Evolutionary conservation across 108 stramenopile genomes (phyloP), one percentile per base, ranked within the genome.

Genomic region (Epipyxis sp.): DNA sequence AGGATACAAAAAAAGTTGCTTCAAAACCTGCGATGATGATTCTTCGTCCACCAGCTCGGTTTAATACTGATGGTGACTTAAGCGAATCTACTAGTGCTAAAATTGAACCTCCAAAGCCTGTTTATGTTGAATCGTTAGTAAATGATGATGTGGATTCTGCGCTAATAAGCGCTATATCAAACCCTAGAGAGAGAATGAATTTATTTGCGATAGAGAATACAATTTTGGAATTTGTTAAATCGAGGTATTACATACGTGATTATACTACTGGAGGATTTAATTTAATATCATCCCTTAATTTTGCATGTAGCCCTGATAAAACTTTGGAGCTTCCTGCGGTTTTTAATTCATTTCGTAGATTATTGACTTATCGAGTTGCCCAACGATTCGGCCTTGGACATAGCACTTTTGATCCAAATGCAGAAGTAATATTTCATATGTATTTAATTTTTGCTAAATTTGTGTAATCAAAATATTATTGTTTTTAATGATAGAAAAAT

Each of bases 121-220:
- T n/a, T n/a, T n/a, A n/a, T n/a, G n/a, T n/a, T n/a, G n/a, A 6
- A 6, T 6, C 6, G 46, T 20, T 50, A 50, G 20, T 20, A 50
- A 32, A 65, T 3, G 61, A 35, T 3, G 13, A 16, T 32, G 34
- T 65, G 30, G 61, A 65, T 25, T 29, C 27, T 6, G 61, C 61
- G 34, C 35, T 65, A 13, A 3, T 65, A 3, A 35, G 34, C 34
- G 61, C 61, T 6, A 35, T 29, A 32, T 6, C 20, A 10, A 65
- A 65, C 35, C 61, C 61, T 16, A 16, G 61, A 29, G 61, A 65
- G 61, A 65, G 61, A 65, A 65, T 65, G 61, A 25, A 6, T 25
- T 29, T 65, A 6, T 37, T 65, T 29, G 30, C 20, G 35, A 65
- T 65, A 6, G 61, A 65, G 34, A 32, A 65, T 25, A 32, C 61